phyloP scores from a whole-genome alignment of 2,329 filamentous ascomycete genomes.

The Cadophora sp. region DNA sequence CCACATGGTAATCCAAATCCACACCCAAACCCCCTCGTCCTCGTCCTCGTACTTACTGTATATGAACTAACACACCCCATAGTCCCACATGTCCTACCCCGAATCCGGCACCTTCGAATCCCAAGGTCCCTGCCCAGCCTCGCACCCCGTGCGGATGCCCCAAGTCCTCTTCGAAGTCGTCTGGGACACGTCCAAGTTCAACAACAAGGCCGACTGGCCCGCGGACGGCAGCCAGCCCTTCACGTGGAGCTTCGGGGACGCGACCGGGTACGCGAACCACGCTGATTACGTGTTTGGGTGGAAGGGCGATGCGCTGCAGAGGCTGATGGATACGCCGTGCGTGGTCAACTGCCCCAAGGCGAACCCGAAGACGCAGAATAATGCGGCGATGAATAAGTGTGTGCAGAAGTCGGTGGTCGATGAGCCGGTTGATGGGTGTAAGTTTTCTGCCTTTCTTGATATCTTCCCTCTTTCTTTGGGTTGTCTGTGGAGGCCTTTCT shows the following conservation, averaged over 20 bases:
- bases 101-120: conserved; percentile 27
- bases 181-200: conserved; percentile 53
- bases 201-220: conserved; percentile 51
- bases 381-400: conserved; percentile 55
- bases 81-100: conserved; percentile 38
- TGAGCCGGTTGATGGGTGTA: conserved; percentile 58
- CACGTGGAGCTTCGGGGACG: conserved; percentile 52
- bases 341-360: conserved; percentile 54
- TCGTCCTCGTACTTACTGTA: too few species aligned
- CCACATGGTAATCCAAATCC: conserved; percentile 8
- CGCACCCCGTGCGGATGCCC: conserved; percentile 25
- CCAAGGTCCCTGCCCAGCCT: conserved; percentile 31
- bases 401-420: conserved; percentile 54
- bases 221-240: conserved; percentile 52
- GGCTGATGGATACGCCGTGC: conserved; percentile 55
- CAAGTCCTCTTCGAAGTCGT: conserved; percentile 52
- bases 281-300: conserved; percentile 61
- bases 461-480: neutral
- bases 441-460: conserved; percentile 39
- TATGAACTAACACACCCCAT: neutral
- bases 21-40: too few species aligned
- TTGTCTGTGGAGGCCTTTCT: neutral
- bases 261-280: conserved; percentile 55
- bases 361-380: conserved; percentile 49
- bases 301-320: conserved; percentile 57